These are phyloP conservation scores for Coleophoma cylindrospora DNA, from an alignment of 2,329 filamentous ascomycete genomes.

Conservation along the genomic window DNA sequence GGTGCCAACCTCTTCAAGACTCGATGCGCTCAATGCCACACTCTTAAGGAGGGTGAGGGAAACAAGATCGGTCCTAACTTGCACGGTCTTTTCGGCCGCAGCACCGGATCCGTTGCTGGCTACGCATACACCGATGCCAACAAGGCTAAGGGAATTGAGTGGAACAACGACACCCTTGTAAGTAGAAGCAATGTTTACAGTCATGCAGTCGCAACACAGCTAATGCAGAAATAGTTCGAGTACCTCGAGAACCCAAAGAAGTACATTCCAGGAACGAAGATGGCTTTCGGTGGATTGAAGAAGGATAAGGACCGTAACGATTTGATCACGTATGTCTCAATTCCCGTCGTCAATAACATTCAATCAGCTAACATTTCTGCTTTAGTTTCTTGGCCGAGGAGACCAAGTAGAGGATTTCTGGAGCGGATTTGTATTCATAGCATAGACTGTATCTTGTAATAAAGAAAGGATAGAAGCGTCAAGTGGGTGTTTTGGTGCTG, in stretches of 20 bases:
- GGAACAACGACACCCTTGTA: slow-evolving; percentile 83
- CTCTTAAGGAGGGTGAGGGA: slow-evolving; percentile 79
- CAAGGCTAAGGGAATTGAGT: slow-evolving; percentile 91
- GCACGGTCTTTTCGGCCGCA: slow-evolving; percentile 95
- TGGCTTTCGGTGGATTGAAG: slow-evolving; percentile 99
- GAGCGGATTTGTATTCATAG: slow-evolving; percentile 23
- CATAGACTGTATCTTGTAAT: slow-evolving; percentile 11
- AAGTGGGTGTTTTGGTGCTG: not conserved
- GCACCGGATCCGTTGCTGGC: slow-evolving; percentile 85
- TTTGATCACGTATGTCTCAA: slow-evolving; percentile 80
- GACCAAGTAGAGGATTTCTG: slow-evolving; percentile 54
- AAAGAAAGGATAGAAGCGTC: not conserved
- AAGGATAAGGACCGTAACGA: slow-evolving; percentile 99
- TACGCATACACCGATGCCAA: slow-evolving; percentile 99
- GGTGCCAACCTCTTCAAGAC: slow-evolving; percentile 99
- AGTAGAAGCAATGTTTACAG: slow-evolving; percentile 20
- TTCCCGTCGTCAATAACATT: not conserved
- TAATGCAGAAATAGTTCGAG: slow-evolving; percentile 57
- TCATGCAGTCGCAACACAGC: too few relatives aligned
- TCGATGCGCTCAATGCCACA: slow-evolving; percentile 98
- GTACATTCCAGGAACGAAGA: slow-evolving; percentile 99
- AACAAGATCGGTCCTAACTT: slow-evolving; percentile 99
- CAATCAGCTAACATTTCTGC: slow-evolving; percentile 8
- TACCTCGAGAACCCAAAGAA: slow-evolving; percentile 99
- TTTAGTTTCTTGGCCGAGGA: slow-evolving; percentile 62